Evolutionary conservation across 208 protist genomes (phyloP).

Genomic region (Leishmania tropica): DNA sequence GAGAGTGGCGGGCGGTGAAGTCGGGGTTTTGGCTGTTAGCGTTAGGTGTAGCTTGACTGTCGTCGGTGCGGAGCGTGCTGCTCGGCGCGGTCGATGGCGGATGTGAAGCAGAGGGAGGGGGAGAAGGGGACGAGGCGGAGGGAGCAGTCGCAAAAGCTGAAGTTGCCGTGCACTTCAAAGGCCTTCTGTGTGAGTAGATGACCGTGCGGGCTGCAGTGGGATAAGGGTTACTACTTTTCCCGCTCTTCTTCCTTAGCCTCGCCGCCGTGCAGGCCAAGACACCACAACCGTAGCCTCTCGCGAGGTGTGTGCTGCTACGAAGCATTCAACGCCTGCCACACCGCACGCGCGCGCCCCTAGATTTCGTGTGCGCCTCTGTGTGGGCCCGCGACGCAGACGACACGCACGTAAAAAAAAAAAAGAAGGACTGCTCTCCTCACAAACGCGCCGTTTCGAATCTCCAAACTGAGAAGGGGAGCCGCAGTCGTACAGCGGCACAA

Average conservation of each 20-base stretch:
- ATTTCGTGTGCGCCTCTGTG: neutral
- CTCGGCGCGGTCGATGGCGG: neutral
- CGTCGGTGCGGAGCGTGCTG: neutral
- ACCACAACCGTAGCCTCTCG: slow-evolving; percentile 30
- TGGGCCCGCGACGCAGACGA: neutral
- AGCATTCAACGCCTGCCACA: slow-evolving; percentile 10
- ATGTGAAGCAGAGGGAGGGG: slow-evolving; percentile 17
- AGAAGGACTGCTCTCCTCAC: too few species aligned
- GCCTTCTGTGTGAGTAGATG: slow-evolving; percentile 36
- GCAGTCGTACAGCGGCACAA: neutral
- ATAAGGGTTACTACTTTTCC: slow-evolving; percentile 48
- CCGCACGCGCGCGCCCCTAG: neutral
- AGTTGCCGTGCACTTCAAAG: neutral
- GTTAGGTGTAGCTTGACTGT: slow-evolving; percentile 11
- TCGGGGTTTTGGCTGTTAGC: neutral
- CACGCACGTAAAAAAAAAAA: too few species aligned
- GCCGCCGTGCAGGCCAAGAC: slow-evolving; percentile 24
- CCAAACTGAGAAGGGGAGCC: neutral
- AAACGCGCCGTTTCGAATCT: neutral
- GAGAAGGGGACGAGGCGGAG: slow-evolving; percentile 29
- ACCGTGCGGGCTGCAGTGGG: slow-evolving; percentile 54
- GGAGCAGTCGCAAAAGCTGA: slow-evolving; percentile 9
- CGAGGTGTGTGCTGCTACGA: slow-evolving; percentile 26
- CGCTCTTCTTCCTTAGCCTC: slow-evolving; percentile 40
- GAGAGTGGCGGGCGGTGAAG: slow-evolving; percentile 12